Evolutionary conservation across 345 rosid species (phyloP).

Genomic region (Tarenaya hassleriana): DNA sequence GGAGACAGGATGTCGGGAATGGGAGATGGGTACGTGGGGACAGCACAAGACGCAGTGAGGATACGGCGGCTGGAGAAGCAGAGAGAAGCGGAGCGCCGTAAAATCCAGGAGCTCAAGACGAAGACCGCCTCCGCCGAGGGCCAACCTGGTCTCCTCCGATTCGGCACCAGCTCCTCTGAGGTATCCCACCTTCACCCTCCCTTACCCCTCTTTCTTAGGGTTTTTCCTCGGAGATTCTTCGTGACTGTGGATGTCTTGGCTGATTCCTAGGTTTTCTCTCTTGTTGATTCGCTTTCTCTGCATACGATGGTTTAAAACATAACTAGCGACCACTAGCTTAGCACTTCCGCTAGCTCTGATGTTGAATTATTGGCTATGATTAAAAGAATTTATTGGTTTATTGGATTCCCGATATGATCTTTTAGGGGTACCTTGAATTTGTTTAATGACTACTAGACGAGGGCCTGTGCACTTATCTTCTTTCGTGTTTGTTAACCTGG

Average conservation of each 20-base stretch:
- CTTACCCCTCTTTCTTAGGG: constrained; percentile 15
- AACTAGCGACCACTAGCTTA: neutral
- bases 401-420: neutral
- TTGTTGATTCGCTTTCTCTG: neutral
- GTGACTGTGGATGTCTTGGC: neutral
- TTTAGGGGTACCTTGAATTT: neutral
- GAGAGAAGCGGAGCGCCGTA: constrained; percentile 93
- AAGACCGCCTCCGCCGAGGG: constrained; percentile 78
- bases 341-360: constrained; percentile 2
- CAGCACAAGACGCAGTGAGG: constrained; percentile 97
- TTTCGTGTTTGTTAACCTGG: no score
- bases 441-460: no score
- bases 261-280: constrained; percentile 11
- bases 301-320: neutral
- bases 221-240: neutral
- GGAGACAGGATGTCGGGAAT: constrained; percentile 89
- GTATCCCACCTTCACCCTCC: constrained; percentile 25
- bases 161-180: constrained; percentile 94
- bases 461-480: no score
- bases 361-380: neutral
- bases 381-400: neutral
- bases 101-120: constrained; percentile 86
- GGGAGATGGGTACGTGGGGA: constrained; percentile 99
- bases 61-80: constrained; percentile 98
- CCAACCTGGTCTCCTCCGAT: constrained; percentile 95